A percentile compares a stretch with the other conserved stretches of the same genome.
Evolutionary conservation across 2,329 filamentous ascomycete genomes (phyloP).

Genomic region (Domatiomyces globalis): DNA sequence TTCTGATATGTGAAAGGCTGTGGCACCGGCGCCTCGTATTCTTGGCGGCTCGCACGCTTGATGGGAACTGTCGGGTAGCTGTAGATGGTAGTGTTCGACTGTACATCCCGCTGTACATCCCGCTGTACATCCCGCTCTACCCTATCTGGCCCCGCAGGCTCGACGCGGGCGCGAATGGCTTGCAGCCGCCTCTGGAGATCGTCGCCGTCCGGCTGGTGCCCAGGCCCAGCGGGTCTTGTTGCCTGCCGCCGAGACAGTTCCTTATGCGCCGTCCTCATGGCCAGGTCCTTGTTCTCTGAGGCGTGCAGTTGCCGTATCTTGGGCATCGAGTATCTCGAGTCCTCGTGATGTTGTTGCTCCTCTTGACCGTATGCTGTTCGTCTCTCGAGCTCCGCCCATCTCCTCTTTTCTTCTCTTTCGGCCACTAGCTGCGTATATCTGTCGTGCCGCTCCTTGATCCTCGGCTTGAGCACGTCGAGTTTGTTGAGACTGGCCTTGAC

Average conservation of each 20-base stretch:
- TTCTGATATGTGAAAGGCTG: not conserved
- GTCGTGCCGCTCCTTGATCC: slow-evolving; percentile 58
- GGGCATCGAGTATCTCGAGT: slow-evolving; percentile 2
- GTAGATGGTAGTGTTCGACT: not conserved
- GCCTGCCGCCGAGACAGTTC: slow-evolving; percentile 55
- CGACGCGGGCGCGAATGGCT: slow-evolving; percentile 18
- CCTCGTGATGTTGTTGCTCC: slow-evolving; percentile 10
- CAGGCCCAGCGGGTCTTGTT: slow-evolving; percentile 43
- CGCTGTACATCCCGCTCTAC: not conserved
- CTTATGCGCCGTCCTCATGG: slow-evolving; percentile 58
- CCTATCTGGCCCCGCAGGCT: slow-evolving; percentile 3
- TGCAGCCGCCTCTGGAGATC: slow-evolving; percentile 34
- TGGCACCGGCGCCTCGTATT: not conserved
- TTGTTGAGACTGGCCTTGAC: slow-evolving; percentile 52
- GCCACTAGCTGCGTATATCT: slow-evolving; percentile 45
- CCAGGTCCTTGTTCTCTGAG: slow-evolving; percentile 57
- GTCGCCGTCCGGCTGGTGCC: slow-evolving; percentile 43
- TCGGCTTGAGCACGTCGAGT: slow-evolving; percentile 66
- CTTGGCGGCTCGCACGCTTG: not conserved
- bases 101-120: not conserved
- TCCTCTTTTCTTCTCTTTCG: slow-evolving; percentile 24
- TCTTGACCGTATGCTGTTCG: slow-evolving; percentile 2
- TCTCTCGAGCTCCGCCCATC: not conserved
- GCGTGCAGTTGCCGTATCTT: slow-evolving; percentile 51
- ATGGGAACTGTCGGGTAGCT: not conserved